A percentile compares a stretch with the other conserved stretches of the same genome.
Conservation (phyloP, 202 grass and related monocot genomes). For the Alloteropsis angusta region DNA sequence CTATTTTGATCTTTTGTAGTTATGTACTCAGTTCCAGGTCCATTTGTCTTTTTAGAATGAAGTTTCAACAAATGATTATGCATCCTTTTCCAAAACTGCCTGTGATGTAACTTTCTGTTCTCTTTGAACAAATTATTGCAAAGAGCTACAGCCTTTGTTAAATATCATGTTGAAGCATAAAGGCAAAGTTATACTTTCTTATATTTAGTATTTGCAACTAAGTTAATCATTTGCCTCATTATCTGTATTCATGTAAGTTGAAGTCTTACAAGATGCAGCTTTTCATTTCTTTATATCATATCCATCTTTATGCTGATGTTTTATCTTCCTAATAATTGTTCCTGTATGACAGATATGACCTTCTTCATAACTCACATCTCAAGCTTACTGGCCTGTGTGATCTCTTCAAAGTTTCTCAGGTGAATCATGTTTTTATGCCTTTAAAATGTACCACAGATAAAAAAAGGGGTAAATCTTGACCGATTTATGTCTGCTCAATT, state of each 20-base stretch:
- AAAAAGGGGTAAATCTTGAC: not conserved
- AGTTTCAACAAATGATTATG: not conserved
- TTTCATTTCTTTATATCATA: not conserved
- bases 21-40: not conserved
- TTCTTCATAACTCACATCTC: conserved; percentile 90
- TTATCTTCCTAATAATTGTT: conserved; percentile 4
- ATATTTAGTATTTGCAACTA: conserved; percentile 10
- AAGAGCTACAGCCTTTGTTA: not conserved
- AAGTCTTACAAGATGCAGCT: not conserved
- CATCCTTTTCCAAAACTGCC: conserved; percentile 8
- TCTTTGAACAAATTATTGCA: conserved; percentile 12
- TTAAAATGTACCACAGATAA: not conserved
- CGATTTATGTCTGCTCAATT: not conserved
- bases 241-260: conserved; percentile 1
- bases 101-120: not conserved
- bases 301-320: conserved; percentile 13
- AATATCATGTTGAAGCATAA: not conserved
- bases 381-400: conserved; percentile 83
- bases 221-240: not conserved
- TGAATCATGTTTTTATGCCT: conserved; percentile 21
- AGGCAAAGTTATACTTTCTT: not conserved
- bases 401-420: conserved; percentile 83
- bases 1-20: conserved; percentile 9
- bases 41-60: not conserved
- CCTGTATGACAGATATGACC: conserved; percentile 68